phyloP scores from a whole-genome alignment of 805 yeast genomes.

The Nakazawaea peltata region DNA sequence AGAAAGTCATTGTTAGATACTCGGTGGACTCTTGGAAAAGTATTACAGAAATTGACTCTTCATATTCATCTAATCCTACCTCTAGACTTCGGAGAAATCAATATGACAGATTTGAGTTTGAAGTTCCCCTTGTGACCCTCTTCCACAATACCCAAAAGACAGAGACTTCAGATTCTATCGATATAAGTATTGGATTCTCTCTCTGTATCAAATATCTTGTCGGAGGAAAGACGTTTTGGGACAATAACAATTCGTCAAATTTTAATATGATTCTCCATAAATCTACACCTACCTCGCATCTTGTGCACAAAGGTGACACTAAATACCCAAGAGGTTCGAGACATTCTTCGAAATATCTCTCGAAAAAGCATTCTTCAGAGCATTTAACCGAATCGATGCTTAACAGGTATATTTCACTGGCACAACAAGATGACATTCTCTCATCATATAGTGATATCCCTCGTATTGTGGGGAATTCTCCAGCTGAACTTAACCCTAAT shows the following conservation, averaged over 20 bases:
- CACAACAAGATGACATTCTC: no score
- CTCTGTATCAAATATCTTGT: constrained; percentile 54
- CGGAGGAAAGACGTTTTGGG: constrained; percentile 59
- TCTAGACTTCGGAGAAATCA: constrained; percentile 35
- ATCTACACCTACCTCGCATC: constrained; percentile 8
- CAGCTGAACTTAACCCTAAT: no score
- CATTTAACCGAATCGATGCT: no score
- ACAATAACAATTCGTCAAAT: constrained; percentile 56
- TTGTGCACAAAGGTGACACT: constrained; percentile 3
- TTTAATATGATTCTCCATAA: constrained; percentile 42
- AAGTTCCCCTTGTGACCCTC: constrained; percentile 39
- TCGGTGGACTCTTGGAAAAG: constrained; percentile 77
- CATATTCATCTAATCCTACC: constrained; percentile 49
- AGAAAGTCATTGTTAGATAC: constrained; percentile 62
- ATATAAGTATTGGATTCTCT: constrained; percentile 16
- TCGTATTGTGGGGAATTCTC: no score
- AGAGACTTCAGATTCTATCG: neutral
- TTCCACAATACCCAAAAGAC: constrained; percentile 21
- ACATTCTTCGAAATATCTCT: constrained; percentile 12
- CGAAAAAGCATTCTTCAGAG: constrained; percentile 3
- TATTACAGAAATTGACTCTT: constrained; percentile 58
- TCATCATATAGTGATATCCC: no score
- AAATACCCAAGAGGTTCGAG: constrained; percentile 1
- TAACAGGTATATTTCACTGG: no score
- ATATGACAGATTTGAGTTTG: constrained; percentile 69